Evolutionary conservation across 352 stramenopile species (phyloP).

Genomic region (Peronospora belbahrii): DNA sequence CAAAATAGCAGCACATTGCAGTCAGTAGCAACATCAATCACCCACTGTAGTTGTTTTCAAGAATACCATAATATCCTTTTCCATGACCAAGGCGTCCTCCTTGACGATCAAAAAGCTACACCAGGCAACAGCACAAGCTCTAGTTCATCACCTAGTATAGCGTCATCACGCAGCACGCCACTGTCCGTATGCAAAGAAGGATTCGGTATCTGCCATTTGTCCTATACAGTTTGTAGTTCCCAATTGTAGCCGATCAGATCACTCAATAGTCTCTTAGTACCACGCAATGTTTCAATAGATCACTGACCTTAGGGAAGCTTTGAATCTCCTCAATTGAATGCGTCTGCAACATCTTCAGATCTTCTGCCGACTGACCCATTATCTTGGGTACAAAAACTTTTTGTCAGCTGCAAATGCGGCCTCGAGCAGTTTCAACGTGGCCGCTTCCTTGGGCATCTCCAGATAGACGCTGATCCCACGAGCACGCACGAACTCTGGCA

Average conservation of each 20-base stretch:
- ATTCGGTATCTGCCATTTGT: slow-evolving; percentile 86
- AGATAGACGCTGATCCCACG: slow-evolving; percentile 70
- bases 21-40: slow-evolving; percentile 5
- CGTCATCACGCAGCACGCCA: slow-evolving; percentile 31
- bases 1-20: slow-evolving; percentile 1
- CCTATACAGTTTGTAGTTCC: slow-evolving; percentile 27
- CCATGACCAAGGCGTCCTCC: slow-evolving; percentile 81
- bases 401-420: slow-evolving; percentile 53
- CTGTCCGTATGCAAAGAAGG: slow-evolving; percentile 30
- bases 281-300: not conserved
- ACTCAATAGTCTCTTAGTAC: slow-evolving; percentile 1
- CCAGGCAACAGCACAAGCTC: slow-evolving; percentile 79
- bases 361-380: slow-evolving; percentile 42
- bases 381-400: slow-evolving; percentile 89
- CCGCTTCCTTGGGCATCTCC: slow-evolving; percentile 77
- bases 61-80: slow-evolving; percentile 83
- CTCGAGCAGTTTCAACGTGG: slow-evolving; percentile 43
- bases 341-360: slow-evolving; percentile 74
- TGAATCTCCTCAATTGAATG: slow-evolving; percentile 57
- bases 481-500: slow-evolving; percentile 45
- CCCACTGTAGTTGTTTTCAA: not conserved
- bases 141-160: slow-evolving; percentile 40
- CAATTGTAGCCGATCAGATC: slow-evolving; percentile 12
- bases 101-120: slow-evolving; percentile 67
- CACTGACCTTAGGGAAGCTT: slow-evolving; percentile 66